Evolutionary conservation across 495 filamentous ascomycete genomes (phyloP).

Genomic region (Lichina pygmaea): DNA sequence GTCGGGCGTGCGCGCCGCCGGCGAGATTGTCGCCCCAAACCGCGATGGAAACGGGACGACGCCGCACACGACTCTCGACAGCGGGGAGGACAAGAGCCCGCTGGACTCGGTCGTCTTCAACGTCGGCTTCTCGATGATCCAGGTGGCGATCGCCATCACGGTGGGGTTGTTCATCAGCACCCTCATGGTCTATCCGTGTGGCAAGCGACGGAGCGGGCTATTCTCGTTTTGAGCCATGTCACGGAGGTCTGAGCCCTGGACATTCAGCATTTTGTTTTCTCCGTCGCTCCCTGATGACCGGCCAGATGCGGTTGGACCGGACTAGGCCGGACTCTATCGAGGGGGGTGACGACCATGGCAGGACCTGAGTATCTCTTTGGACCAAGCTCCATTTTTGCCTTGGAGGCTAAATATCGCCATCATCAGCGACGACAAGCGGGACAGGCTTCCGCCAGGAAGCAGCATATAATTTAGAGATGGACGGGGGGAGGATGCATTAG

Average conservation of each 20-base stretch:
- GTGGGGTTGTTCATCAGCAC: constrained; percentile 75
- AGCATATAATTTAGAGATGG: too few species aligned
- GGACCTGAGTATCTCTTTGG: background rate
- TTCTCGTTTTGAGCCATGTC: constrained; percentile 44
- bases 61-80: constrained; percentile 18
- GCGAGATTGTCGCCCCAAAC: constrained; percentile 32
- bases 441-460: too few species aligned
- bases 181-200: constrained; percentile 69
- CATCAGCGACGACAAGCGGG: too few species aligned
- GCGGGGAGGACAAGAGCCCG: background rate
- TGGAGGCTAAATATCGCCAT: too few species aligned
- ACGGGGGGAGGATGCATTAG: too few species aligned
- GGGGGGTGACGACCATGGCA: background rate
- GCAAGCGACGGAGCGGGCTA: constrained; percentile 69
- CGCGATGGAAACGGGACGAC: constrained; percentile 18
- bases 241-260: background rate
- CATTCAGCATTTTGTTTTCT: too few species aligned
- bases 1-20: constrained; percentile 58
- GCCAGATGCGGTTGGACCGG: background rate
- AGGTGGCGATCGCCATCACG: constrained; percentile 80
- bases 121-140: constrained; percentile 66
- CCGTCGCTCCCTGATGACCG: background rate
- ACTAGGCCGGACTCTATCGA: background rate
- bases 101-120: constrained; percentile 52
- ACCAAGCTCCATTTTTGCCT: too few species aligned